A percentile compares a stretch with the other conserved stretches of the same genome.
phyloP scores from a whole-genome alignment of 176 grass and related monocot species.

The Phoenix dactylifera region DNA sequence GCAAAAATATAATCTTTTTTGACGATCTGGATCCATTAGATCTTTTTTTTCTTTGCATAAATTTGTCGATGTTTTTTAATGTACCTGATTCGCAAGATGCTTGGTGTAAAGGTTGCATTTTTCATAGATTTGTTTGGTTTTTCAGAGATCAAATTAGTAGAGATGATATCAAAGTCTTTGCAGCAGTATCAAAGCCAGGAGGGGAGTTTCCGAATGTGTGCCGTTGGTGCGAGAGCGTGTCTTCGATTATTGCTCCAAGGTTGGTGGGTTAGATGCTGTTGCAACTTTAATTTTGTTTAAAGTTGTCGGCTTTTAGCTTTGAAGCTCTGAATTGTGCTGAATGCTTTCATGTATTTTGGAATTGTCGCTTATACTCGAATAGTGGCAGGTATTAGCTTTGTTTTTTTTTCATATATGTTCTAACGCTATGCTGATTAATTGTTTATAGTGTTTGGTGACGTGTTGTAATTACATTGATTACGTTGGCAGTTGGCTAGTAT shows the following conservation, averaged over 20 bases:
- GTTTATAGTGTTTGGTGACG: too few relatives aligned
- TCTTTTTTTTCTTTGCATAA: too few relatives aligned
- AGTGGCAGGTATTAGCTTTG: too few relatives aligned
- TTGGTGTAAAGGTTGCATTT: neutral
- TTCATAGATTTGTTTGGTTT: neutral
- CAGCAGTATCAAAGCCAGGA: constrained; percentile 44
- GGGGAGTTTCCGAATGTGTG: constrained; percentile 48
- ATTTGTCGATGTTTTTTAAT: neutral
- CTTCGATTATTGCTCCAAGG: constrained; percentile 49
- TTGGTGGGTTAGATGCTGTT: constrained; percentile 14
- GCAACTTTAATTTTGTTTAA: neutral
- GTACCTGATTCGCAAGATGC: neutral
- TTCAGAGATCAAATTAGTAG: constrained; percentile 57
- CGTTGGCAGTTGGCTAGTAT: too few relatives aligned
- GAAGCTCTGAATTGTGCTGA: too few relatives aligned
- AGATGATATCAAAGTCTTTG: constrained; percentile 80
- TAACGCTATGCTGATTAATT: too few relatives aligned
- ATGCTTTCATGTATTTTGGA: too few relatives aligned
- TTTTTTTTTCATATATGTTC: too few relatives aligned
- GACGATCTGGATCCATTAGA: neutral
- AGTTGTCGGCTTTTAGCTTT: neutral
- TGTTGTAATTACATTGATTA: too few relatives aligned
- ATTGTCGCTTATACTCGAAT: too few relatives aligned
- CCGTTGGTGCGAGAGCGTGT: constrained; percentile 63
- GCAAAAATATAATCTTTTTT: constrained; percentile 2